Percentiles rank a stretch among this genome's conserved stretches.
These are phyloP conservation scores for Sisymbrium irio DNA, from an alignment of 345 rosid species.

Conservation along the genomic window DNA sequence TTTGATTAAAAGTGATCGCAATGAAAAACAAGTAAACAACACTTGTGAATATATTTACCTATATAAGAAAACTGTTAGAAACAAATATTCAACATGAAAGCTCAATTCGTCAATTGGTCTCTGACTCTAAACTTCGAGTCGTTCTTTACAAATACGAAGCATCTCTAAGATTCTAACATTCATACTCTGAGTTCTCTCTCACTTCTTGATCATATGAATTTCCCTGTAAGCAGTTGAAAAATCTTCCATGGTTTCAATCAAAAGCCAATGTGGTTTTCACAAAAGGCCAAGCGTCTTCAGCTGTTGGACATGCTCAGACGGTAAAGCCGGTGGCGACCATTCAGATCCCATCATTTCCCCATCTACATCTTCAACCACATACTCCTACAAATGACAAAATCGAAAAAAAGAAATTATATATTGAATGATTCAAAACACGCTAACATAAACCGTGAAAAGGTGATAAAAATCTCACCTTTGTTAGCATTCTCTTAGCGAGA, in stretches of 20 bases:
- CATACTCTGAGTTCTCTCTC: constrained; percentile 16
- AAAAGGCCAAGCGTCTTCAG: constrained; percentile 88
- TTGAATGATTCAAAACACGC: background rate
- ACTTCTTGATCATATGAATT: constrained; percentile 6
- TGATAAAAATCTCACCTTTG: constrained; percentile 61
- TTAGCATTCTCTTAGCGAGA: constrained; percentile 95
- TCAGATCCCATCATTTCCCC: constrained; percentile 81
- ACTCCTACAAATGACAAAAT: constrained; percentile 53
- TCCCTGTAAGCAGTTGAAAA: constrained; percentile 1
- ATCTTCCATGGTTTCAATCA: constrained; percentile 13
- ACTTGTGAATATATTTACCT: constrained; percentile 18
- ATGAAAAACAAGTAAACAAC: background rate
- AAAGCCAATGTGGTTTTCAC: constrained; percentile 33
- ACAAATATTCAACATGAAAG: constrained; percentile 21
- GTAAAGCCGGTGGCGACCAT: constrained; percentile 88
- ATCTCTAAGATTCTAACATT: background rate
- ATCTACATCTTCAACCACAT: constrained; percentile 98
- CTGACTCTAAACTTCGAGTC: constrained; percentile 17
- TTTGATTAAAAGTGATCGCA: background rate
- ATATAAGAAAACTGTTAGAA: background rate
- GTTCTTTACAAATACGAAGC: constrained; percentile 28
- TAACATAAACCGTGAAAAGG: background rate
- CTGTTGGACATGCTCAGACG: constrained; percentile 87
- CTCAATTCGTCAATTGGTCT: constrained; percentile 18
- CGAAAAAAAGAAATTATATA: background rate